Base-by-base conservation (phyloP, 345 rosid genomes). In the Leavenworthia alabamica region DNA sequence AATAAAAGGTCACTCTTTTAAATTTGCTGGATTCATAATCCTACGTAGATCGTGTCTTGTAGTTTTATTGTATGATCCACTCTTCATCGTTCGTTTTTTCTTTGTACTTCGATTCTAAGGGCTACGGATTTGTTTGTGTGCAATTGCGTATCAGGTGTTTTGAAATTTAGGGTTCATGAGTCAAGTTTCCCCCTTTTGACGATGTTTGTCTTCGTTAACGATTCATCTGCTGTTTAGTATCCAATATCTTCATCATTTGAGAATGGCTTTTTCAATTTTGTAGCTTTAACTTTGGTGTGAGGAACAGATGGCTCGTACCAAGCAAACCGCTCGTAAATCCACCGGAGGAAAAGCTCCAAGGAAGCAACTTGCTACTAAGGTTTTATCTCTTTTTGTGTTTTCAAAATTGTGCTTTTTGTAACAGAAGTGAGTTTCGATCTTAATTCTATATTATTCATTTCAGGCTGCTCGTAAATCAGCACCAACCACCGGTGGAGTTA, bases 311-410 rank as follows among this genome's bases (percentile, higher is more conserved):
- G 95, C 95, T 16, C 95, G 95, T 82, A 87, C 95, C 14, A 87
- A 87, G 80, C 91, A 87, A 64, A 87, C 95, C 58, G 91, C 95
- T 17, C 95, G 95, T 62, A 87, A 87, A 69, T 87, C 95, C 0
- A 87, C 95, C 0, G 95, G 95, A 69, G 95, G 95, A 10, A 87
- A 87, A 82, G 95, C 95, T 24, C 95, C 95, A 1, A 84, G 90
- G 83, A 87, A 87, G 85, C 95, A 87, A 47, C 91, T 87, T 1
- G 95, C 95, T 36, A 87, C 95, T 52, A 87, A 87, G 90, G 90
- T 83, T 1, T 15, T 39, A 5, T 7, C 29, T 16, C 0, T 14
- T n/a, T 0, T 4, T 29, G 10, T 15, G 3, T 32, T 4, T 8
- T 10, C 2, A 1, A n/a, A 8, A 27, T 0, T 4, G 2, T 16